Evolutionary conservation across 2,329 filamentous ascomycete species (phyloP).

Genomic region (Onygenales sp.): DNA sequence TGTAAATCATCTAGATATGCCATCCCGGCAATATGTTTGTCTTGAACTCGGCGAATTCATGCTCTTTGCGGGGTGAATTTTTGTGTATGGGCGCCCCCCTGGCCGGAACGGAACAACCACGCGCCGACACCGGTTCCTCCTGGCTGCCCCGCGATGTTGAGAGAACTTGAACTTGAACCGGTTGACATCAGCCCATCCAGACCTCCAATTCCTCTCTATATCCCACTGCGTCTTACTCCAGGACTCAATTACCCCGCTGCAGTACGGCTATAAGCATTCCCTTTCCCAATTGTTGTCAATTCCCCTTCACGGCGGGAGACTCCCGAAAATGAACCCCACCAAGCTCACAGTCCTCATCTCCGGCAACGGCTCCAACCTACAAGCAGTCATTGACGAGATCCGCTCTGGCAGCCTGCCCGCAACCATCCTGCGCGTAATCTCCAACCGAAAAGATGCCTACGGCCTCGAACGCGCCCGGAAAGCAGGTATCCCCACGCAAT

Average conservation of each 20-base stretch:
- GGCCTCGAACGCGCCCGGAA: conserved; percentile 53
- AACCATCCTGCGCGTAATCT: conserved; percentile 54
- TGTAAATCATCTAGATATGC: neutral
- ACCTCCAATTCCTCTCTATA: neutral
- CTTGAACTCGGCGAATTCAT: too few species aligned
- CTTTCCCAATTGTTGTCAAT: neutral
- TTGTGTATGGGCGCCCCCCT: neutral
- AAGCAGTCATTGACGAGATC: conserved; percentile 61
- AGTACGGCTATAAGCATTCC: neutral
- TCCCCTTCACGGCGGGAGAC: neutral
- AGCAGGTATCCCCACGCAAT: conserved; percentile 60
- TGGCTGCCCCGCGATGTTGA: neutral
- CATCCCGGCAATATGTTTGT: neutral
- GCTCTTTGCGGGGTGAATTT: too few species aligned
- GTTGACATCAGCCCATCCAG: too few species aligned
- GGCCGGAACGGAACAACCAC: neutral
- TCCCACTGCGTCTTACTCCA: neutral
- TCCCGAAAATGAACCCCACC: conserved; percentile 15
- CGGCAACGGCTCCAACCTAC: conserved; percentile 67
- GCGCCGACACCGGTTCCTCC: too few species aligned
- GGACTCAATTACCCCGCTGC: too few species aligned
- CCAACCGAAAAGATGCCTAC: conserved; percentile 55
- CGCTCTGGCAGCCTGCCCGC: conserved; percentile 39
- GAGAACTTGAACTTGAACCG: neutral
- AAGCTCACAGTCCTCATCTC: conserved; percentile 61